phyloP scores from a whole-genome alignment of 225 moss, liverwort and hornwort species.

The Sphagnum tenellum region DNA sequence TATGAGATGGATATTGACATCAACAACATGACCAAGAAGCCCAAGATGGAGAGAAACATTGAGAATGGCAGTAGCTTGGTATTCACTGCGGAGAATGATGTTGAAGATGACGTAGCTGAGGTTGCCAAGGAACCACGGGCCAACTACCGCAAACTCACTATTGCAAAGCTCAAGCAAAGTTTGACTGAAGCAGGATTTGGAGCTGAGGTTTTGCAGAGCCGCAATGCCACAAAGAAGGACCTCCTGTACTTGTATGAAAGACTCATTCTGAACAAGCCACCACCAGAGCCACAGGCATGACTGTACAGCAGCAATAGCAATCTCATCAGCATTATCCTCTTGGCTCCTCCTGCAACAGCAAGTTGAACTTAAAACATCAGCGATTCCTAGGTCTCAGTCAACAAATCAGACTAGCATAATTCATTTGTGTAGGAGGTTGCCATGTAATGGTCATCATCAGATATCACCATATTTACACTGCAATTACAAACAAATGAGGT shows the following conservation, averaged over 20 bases:
- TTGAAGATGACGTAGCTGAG: constrained; percentile 26
- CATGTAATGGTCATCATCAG: no score
- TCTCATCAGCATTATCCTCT: no score
- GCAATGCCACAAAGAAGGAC: constrained; percentile 65
- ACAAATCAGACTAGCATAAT: no score
- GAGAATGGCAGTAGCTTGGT: constrained; percentile 68
- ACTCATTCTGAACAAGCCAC: constrained; percentile 34
- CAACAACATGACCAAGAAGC: constrained; percentile 23
- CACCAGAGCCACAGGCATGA: constrained; percentile 1
- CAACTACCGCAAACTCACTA: constrained; percentile 52
- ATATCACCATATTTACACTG: no score
- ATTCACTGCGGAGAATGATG: constrained; percentile 27
- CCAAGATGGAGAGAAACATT: constrained; percentile 35
- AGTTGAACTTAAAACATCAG: no score
- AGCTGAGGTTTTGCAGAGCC: constrained; percentile 48
- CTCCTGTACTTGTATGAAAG: constrained; percentile 58
- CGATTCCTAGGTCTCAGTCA: no score
- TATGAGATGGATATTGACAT: constrained; percentile 72
- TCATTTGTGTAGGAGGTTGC: no score
- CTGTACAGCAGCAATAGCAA: no score
- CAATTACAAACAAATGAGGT: no score
- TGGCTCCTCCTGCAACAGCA: no score
- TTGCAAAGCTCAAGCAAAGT: constrained; percentile 68
- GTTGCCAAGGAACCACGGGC: constrained; percentile 13
- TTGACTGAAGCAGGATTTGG: constrained; percentile 76